Evolutionary conservation across 192 early-diverging fungal genomes (phyloP).

Genomic region (Chytriomyces sp.): DNA sequence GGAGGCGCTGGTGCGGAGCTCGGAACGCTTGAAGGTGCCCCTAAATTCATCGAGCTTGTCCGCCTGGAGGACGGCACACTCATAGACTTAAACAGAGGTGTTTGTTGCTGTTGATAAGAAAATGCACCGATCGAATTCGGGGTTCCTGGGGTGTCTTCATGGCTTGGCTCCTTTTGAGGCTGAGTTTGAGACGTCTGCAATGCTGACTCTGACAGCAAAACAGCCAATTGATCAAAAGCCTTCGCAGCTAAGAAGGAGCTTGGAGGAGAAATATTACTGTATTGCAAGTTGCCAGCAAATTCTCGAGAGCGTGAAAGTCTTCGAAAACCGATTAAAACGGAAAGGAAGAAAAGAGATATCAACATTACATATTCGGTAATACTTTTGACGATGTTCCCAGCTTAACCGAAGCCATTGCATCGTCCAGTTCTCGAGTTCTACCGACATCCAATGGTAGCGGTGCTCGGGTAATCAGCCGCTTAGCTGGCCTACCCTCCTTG

Average conservation of each 20-base stretch:
- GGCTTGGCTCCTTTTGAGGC: background rate
- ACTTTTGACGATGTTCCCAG: background rate
- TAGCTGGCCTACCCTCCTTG: too few species aligned
- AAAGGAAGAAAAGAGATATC: background rate
- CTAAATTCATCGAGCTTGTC: background rate
- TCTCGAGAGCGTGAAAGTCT: background rate
- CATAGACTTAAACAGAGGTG: background rate
- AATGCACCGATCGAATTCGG: background rate
- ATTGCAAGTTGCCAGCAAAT: background rate
- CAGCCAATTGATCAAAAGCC: slow-evolving; percentile 30
- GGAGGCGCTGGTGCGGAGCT: too few species aligned
- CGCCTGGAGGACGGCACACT: background rate
- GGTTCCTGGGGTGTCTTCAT: background rate
- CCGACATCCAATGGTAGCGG: background rate
- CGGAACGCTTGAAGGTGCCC: background rate
- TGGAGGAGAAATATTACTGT: slow-evolving; percentile 29
- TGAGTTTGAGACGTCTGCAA: background rate
- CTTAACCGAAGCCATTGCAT: background rate
- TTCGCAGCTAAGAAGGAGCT: slow-evolving; percentile 24
- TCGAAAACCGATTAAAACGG: background rate
- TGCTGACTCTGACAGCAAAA: background rate
- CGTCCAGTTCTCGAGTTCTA: background rate
- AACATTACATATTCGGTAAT: slow-evolving; percentile 2
- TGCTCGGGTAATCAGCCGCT: background rate
- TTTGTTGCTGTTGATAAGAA: too few species aligned